Evolutionary conservation across 108 stramenopile species (phyloP).

Genomic region (Cyclotella baltica): DNA sequence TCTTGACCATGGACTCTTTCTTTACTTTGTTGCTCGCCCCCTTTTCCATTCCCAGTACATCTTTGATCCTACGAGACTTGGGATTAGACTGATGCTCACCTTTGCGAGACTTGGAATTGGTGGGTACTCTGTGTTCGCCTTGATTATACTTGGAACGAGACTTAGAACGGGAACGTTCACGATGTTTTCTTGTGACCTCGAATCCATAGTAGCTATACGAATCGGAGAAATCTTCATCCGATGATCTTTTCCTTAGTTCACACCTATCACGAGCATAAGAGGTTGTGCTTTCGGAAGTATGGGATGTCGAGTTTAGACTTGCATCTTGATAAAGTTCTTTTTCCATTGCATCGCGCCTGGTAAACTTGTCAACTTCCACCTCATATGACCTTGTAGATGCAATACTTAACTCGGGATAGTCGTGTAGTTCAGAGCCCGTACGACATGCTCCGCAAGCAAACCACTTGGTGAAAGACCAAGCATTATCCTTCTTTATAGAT

Average conservation of each 20-base stretch:
- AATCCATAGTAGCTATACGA: neutral
- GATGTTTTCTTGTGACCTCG: neutral
- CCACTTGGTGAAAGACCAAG: neutral
- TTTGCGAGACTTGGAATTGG: neutral
- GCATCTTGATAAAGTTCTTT: too few species aligned
- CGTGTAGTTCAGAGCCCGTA: neutral
- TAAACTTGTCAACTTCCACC: too few species aligned
- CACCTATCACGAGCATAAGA: neutral
- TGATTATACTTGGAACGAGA: neutral
- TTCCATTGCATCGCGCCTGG: too few species aligned
- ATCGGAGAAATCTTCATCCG: neutral
- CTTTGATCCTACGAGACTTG: neutral
- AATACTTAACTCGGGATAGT: neutral
- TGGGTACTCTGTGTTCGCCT: neutral
- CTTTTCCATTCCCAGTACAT: neutral
- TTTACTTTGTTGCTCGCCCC: too few species aligned
- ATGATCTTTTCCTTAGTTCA: neutral
- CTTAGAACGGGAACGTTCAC: neutral
- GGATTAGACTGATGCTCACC: too few species aligned
- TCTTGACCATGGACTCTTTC: neutral
- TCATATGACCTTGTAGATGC: too few species aligned
- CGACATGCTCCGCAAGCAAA: neutral
- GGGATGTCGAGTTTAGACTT: too few species aligned
- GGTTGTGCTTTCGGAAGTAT: too few species aligned
- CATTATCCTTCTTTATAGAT: neutral